Base-by-base conservation (phyloP, 2,329 filamentous ascomycete species). In the Anthostomella pinea region DNA sequence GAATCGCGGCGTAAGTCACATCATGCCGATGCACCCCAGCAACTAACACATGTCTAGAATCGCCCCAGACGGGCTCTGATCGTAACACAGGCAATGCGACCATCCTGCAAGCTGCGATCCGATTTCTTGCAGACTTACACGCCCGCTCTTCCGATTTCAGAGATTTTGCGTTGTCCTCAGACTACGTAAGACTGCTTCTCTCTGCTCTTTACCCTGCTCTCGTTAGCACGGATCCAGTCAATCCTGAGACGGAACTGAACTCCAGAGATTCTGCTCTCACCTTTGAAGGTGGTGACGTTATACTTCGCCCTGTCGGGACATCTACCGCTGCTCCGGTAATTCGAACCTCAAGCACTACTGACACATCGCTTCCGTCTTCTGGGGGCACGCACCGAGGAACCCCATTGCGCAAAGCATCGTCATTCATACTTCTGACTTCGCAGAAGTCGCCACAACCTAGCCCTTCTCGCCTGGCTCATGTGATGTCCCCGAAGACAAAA, bases 361-460 rank as follows among this genome's bases (percentile, higher is more conserved):
- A 70, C 47, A 67, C 62, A 30, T 70, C 67, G 13, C 64, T 64
- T n/a, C 63, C 64, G 6, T 63, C 60, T 25, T 53, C 51, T 11
- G 57, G 56, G 3, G 57, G 54, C 14, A 51, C 54, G 6, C 57
- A 62, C 9, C 62, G 73, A 42, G 79, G 83, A 0, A 77, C 80
- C 6, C 78, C 81, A 14, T 70, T 94, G 17, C 80, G 83, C 21
- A 81, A 90, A 51, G 84, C 87, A 2, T 96, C 91, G 0, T 96
- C 91, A 0, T 98, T 97, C 58, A 82, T 97, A 19, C 75, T 98
- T 2, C 72, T 98, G 15, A 89, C 86, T 5, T 77, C 86, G 3
- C 79, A 86, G 38, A 77, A 78, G 38, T 69, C 74, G 1, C 72
- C 75, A 8, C 65, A 77, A 33, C 75, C 79, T 2, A 81, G 77